Evolutionary conservation across 2,329 filamentous ascomycete species (phyloP), one percentile per base, ranked within the genome.

Genomic region (Colletotrichum somersetense): DNA sequence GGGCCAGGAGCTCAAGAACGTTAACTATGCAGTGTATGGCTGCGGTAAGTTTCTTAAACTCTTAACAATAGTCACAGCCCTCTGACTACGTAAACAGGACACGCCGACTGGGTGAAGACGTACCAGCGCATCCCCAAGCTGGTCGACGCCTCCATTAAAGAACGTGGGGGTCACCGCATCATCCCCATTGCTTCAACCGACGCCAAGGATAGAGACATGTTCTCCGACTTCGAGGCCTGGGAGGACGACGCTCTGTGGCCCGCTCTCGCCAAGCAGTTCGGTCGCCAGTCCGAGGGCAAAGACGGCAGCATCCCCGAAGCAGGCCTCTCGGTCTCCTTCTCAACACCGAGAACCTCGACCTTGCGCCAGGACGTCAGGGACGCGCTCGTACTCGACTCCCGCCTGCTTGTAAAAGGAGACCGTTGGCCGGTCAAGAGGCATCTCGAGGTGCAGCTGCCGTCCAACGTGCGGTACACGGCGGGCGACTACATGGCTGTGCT

Each of bases 401-500:
- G 81, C 23, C 76, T 82, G 0, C 81, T 93, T 18, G 90, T 85
- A 0, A 20, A 42, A 30, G 79, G 18, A 74, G 84, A 82, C 0
- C 84, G 85, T 33, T 83, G 88, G 0, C 83, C 84, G 44, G 85
- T 84, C 26, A 94, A 94, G 83, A 87, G 88, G 23, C 87, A 91
- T 73, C 87, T 94, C 18, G 89, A 90, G 74, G 89, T 95, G 42
- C 87, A 89, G 70, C 84, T 96, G 0, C 93, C 93, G 0, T 87
- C 85, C 0, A 88, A 87, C 62, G 85, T 90, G 84, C 86, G 85
- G 0, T 96, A 95, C 80, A 86, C 87, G 44, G 88, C 91, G 2
- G 93, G 93, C 18, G 93, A 96, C 77, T 96, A 96, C 77, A 86
- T 96, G 0, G 91, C 92, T 0, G 84, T 95, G 2, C 83, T 94